These are phyloP conservation scores for Psilocybe cubensis DNA, from an alignment of 768 basidiomycete genomes.

Conservation along the genomic window DNA sequence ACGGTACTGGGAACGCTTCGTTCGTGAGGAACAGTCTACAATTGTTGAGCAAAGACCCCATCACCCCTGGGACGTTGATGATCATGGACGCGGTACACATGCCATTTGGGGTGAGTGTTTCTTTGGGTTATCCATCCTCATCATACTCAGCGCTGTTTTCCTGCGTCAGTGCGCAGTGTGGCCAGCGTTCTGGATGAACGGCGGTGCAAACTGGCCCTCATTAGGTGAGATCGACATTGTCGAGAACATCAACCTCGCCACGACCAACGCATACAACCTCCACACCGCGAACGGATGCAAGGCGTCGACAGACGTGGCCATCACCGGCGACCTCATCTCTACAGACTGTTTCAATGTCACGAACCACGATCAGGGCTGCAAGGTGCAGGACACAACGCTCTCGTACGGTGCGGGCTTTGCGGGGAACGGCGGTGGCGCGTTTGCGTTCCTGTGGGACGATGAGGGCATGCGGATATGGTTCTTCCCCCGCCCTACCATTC, in stretches of 20 bases:
- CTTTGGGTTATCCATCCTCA: not conserved
- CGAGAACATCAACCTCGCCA: not conserved
- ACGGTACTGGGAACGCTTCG: not conserved
- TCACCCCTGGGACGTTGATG: not conserved
- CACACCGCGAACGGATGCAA: conserved; percentile 2
- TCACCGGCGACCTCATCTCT: not conserved
- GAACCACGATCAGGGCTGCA: not conserved
- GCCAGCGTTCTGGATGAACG: conserved; percentile 3
- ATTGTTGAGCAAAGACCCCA: conserved; percentile 1
- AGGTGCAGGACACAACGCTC: not conserved
- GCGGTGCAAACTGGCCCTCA: not conserved
- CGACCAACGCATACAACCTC: not conserved
- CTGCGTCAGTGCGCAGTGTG: not conserved
- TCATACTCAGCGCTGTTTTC: not conserved
- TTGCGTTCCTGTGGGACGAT: conserved; percentile 4
- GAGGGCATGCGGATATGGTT: conserved; percentile 2
- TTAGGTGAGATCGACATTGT: conserved; percentile 4
- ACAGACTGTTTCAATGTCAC: not conserved
- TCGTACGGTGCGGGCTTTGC: not conserved
- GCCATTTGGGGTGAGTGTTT: not conserved
- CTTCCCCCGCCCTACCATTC: not conserved
- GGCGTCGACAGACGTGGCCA: not conserved
- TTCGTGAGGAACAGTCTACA: not conserved
- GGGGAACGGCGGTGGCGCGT: not conserved
- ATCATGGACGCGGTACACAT: not conserved